phyloP scores from a whole-genome alignment of 1,284 basidiomycete species.

The Microbotryum silenes-acaulis region DNA sequence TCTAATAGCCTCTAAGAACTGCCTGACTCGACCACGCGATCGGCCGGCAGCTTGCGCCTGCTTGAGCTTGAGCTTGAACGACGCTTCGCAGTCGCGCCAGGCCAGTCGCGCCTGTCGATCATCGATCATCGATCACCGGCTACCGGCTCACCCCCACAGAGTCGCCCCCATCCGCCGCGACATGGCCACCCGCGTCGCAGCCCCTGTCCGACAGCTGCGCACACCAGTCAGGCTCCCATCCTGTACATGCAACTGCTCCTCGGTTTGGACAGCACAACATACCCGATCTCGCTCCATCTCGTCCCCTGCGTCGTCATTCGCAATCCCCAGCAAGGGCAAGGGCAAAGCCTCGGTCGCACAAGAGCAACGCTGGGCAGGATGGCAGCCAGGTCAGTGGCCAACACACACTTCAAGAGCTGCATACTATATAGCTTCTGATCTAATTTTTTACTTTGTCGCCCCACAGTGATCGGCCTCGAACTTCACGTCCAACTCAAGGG shows the following conservation, averaged over 20 bases:
- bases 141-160: too few species aligned
- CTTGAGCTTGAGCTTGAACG: too few species aligned
- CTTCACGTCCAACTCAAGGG: slow-evolving; percentile 91
- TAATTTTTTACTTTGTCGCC: background rate
- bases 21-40: background rate
- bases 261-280: too few species aligned
- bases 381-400: slow-evolving; percentile 8
- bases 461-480: slow-evolving; percentile 79
- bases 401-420: background rate
- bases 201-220: background rate
- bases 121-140: too few species aligned
- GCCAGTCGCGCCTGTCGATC: too few species aligned
- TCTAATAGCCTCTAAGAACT: too few species aligned
- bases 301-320: slow-evolving; percentile 1
- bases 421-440: background rate
- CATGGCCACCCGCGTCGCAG: background rate
- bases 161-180: background rate
- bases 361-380: slow-evolving; percentile 16
- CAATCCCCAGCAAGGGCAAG: background rate
- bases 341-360: background rate
- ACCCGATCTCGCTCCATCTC: too few species aligned
- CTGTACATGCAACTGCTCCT: background rate
- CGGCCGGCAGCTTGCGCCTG: background rate
- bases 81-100: too few species aligned
- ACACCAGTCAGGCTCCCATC: background rate